These are phyloP conservation scores for Imleria badia DNA, from an alignment of 768 basidiomycete genomes.

Conservation along the genomic window DNA sequence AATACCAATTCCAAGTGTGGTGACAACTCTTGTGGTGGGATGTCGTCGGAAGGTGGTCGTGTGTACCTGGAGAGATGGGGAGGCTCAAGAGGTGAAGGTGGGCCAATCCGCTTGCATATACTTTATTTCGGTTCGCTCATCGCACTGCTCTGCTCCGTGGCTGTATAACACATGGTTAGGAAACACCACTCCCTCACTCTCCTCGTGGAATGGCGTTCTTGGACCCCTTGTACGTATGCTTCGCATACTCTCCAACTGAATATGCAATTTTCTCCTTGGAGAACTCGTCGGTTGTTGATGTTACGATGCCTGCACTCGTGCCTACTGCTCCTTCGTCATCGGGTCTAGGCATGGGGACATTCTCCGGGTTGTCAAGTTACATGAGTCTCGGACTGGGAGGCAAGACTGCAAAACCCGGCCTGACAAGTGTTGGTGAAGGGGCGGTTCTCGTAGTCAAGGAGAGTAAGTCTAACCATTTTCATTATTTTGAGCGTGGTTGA, in stretches of 20 bases:
- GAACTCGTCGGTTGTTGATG: conserved; percentile 55
- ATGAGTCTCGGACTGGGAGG: conserved; percentile 81
- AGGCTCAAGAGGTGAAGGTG: conserved; percentile 71
- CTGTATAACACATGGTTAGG: conserved; percentile 42
- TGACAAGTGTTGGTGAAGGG: conserved; percentile 52
- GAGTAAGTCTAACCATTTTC: conserved; percentile 47
- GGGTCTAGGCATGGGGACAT: conserved; percentile 57
- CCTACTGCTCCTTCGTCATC: conserved; percentile 29
- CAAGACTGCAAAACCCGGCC: conserved; percentile 61
- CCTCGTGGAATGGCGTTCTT: conserved; percentile 83
- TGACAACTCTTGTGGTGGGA: conserved; percentile 82
- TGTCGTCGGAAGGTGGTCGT: conserved; percentile 83
- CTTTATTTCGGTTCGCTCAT: background rate
- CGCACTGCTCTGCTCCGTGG: background rate
- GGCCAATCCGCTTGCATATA: conserved; percentile 6
- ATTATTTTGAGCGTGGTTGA: background rate
- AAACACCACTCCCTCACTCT: conserved; percentile 82
- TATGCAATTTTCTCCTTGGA: conserved; percentile 68
- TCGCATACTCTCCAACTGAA: conserved; percentile 73
- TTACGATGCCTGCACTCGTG: conserved; percentile 46
- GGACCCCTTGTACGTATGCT: conserved; percentile 56
- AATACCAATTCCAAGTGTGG: conserved; percentile 57
- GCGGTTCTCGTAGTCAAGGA: conserved; percentile 79
- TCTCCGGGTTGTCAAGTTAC: conserved; percentile 76
- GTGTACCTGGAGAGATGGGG: conserved; percentile 85